Percentiles rank a stretch among this genome's conserved stretches.
These are phyloP conservation scores for Linum trigynum DNA, from an alignment of 345 rosid genomes.

Conservation along the genomic window DNA sequence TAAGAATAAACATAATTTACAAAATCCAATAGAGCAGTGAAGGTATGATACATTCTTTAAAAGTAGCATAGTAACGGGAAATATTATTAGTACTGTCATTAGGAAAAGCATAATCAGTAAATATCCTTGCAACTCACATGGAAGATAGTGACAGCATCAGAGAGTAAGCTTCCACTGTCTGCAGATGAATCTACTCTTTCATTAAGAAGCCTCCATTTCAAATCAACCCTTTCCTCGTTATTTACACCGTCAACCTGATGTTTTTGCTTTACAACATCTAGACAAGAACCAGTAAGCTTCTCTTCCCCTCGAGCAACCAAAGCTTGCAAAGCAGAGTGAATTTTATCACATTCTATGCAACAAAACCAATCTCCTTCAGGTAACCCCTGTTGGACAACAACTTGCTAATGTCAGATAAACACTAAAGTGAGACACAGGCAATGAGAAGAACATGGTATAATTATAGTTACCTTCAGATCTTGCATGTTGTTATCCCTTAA, in stretches of 20 bases:
- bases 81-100: neutral
- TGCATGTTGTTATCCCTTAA: slow-evolving; percentile 8
- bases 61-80: neutral
- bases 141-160: slow-evolving; percentile 1
- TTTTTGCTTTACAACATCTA: slow-evolving; percentile 2
- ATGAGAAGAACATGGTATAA: neutral
- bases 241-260: neutral
- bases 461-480: slow-evolving; percentile 1
- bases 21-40: neutral
- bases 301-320: slow-evolving; percentile 4
- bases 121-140: neutral
- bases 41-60: neutral
- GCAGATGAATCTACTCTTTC: slow-evolving; percentile 1
- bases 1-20: neutral
- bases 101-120: neutral
- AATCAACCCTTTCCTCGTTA: neutral
- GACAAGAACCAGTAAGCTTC: slow-evolving; percentile 1
- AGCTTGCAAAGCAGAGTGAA: neutral
- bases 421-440: neutral
- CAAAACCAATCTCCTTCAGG: slow-evolving; percentile 8
- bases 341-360: neutral
- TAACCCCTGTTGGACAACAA: slow-evolving; percentile 2
- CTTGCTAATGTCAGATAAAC: neutral
- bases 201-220: slow-evolving; percentile 9
- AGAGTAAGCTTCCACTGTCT: neutral